Conservation (phyloP, 805 yeast genomes). For the Sugiyamaella valdiviana region DNA sequence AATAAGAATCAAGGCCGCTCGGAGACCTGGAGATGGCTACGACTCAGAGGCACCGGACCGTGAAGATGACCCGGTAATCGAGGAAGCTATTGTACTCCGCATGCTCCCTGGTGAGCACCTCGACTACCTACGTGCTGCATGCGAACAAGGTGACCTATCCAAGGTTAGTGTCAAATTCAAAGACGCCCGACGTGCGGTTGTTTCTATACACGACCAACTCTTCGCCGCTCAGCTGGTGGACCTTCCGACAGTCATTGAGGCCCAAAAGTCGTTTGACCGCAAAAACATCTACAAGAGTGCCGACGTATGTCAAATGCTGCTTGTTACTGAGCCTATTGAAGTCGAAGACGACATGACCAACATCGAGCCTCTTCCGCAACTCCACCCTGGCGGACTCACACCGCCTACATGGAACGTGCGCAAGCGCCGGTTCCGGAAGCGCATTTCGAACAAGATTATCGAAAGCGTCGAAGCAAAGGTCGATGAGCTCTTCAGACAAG, state of each 20-base stretch:
- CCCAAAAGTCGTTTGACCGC: conserved; percentile 80
- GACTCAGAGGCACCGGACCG: conserved; percentile 95
- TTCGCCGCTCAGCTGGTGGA: conserved; percentile 86
- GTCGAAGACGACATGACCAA: conserved; percentile 39
- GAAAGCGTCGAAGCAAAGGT: conserved; percentile 75
- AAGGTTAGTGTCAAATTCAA: conserved; percentile 76
- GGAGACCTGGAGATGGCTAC: conserved; percentile 91
- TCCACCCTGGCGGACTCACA: conserved; percentile 71
- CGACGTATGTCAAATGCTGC: conserved; percentile 78
- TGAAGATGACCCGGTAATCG: conserved; percentile 90
- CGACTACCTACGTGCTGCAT: conserved; percentile 68
- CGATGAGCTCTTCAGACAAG: conserved; percentile 65
- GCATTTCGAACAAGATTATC: conserved; percentile 62
- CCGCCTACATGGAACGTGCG: conserved; percentile 71
- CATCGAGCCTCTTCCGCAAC: conserved; percentile 17
- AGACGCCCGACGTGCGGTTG: conserved; percentile 71
- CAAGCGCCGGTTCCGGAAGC: conserved; percentile 63
- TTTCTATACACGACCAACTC: conserved; percentile 58
- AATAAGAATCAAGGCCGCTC: conserved; percentile 49
- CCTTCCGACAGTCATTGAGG: conserved; percentile 81
- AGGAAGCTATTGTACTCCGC: conserved; percentile 76
- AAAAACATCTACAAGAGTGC: conserved; percentile 83
- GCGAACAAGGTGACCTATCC: conserved; percentile 58
- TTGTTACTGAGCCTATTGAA: conserved; percentile 56
- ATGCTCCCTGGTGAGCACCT: conserved; percentile 59